phyloP scores from a whole-genome alignment of 1,284 basidiomycete species.

The Sporisorium reilianum region DNA sequence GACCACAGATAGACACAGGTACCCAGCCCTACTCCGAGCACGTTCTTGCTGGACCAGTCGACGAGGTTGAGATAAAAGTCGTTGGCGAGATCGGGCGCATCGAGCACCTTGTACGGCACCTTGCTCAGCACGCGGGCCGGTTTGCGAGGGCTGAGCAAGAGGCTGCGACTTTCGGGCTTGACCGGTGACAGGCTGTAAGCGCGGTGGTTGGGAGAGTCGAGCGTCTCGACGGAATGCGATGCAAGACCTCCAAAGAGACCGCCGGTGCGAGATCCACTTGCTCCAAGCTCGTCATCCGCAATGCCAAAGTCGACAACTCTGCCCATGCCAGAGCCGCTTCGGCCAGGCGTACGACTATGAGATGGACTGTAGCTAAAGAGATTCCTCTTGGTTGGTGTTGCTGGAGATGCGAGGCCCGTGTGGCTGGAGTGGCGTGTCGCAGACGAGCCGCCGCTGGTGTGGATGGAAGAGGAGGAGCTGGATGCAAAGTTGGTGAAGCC shows the following conservation, averaged over 20 bases:
- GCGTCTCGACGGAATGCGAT: conserved; percentile 44
- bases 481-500: conserved; percentile 41
- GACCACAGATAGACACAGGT: conserved; percentile 96
- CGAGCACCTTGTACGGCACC: conserved; percentile 96
- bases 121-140: conserved; percentile 86
- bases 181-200: conserved; percentile 92
- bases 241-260: conserved; percentile 56
- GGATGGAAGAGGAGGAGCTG: conserved; percentile 44
- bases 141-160: conserved; percentile 87
- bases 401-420: conserved; percentile 40
- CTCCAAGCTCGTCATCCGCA: conserved; percentile 36
- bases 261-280: conserved; percentile 25
- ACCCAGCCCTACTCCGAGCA: conserved; percentile 91
- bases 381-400: conserved; percentile 70
- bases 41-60: conserved; percentile 95
- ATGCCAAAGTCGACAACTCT: conserved; percentile 48
- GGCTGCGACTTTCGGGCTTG: conserved; percentile 81
- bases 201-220: conserved; percentile 78
- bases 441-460: conserved; percentile 48
- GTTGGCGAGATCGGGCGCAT: conserved; percentile 91
- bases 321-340: conserved; percentile 43
- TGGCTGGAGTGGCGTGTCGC: conserved; percentile 48
- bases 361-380: conserved; percentile 71
- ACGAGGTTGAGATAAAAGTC: conserved; percentile 99
- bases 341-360: conserved; percentile 41